Conservation (phyloP, 805 yeast species). For the Torulaspora delbrueckii region DNA sequence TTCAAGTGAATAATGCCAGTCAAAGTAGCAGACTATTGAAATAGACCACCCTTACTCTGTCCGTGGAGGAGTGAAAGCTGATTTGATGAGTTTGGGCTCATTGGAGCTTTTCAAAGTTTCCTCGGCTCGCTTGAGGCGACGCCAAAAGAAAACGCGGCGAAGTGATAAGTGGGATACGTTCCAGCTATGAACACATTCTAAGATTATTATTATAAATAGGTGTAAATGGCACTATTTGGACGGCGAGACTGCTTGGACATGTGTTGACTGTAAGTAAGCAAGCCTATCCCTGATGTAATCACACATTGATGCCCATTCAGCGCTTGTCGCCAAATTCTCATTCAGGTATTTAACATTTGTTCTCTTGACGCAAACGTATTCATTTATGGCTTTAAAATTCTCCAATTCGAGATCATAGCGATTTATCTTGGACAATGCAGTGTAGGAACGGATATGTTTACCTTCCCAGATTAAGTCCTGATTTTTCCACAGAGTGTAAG, state of each 20-base stretch:
- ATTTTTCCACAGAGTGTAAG: constrained; percentile 25
- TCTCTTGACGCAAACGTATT: constrained; percentile 20
- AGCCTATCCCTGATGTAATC: constrained; percentile 23
- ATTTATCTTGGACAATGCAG: constrained; percentile 18
- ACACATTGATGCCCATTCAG: constrained; percentile 23
- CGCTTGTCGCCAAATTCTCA: constrained; percentile 14
- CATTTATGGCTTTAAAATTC: constrained; percentile 24
- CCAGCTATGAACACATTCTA: no score
- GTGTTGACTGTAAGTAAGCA: constrained; percentile 21
- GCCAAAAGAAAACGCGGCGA: constrained; percentile 1
- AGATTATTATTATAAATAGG: neutral
- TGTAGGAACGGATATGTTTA: constrained; percentile 25
- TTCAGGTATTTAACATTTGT: constrained; percentile 22
- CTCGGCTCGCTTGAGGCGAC: neutral
- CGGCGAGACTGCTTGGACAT: constrained; percentile 17
- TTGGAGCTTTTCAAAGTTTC: neutral
- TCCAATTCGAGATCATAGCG: constrained; percentile 29
- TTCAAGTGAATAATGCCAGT: neutral
- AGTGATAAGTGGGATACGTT: no score
- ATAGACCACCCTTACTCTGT: neutral
- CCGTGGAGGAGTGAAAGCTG: neutral
- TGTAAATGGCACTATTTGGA: neutral
- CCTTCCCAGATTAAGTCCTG: constrained; percentile 23
- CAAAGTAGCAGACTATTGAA: neutral
- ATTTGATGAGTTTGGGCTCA: neutral